phyloP scores from a whole-genome alignment of 352 stramenopile species.

The Pythium aquatile region DNA sequence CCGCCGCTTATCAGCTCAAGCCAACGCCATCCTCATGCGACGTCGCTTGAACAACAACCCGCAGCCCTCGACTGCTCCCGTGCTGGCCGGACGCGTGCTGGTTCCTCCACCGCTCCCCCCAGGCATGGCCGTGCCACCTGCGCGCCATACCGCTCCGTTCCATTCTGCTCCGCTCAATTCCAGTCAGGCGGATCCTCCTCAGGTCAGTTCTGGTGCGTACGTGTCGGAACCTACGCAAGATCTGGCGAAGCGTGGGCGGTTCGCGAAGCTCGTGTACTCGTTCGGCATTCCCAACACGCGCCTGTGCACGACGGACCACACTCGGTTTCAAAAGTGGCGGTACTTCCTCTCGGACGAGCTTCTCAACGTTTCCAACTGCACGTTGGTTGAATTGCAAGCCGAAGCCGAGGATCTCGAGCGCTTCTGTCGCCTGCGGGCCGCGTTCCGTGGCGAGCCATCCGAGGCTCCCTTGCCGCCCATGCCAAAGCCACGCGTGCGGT shows the following conservation, averaged over 20 bases:
- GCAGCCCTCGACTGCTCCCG: background rate
- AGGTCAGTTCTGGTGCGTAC: background rate
- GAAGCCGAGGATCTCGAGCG: slow-evolving; percentile 69
- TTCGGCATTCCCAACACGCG: slow-evolving; percentile 74
- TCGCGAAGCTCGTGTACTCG: slow-evolving; percentile 76
- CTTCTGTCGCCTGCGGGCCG: slow-evolving; percentile 45
- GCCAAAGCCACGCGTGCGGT: slow-evolving; percentile 32
- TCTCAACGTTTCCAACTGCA: slow-evolving; percentile 36
- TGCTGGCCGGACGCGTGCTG: slow-evolving; percentile 1
- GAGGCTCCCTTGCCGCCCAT: background rate
- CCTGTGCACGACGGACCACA: slow-evolving; percentile 44
- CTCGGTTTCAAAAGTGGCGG: slow-evolving; percentile 73
- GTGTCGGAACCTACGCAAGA: background rate
- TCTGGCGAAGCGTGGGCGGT: slow-evolving; percentile 55
- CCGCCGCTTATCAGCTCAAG: slow-evolving; percentile 20
- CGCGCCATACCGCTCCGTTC: too few species aligned
- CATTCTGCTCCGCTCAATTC: background rate
- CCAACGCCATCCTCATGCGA: slow-evolving; percentile 2
- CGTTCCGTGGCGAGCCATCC: background rate
- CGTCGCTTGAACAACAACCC: slow-evolving; percentile 9
- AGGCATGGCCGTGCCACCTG: background rate
- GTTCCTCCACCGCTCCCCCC: background rate
- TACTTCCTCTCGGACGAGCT: slow-evolving; percentile 67
- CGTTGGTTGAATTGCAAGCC: slow-evolving; percentile 44
- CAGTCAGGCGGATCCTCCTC: background rate